Evolutionary conservation across 2,329 filamentous ascomycete species (phyloP), one percentile per base, ranked within the genome.

Genomic region (Aspergillus unguis): DNA sequence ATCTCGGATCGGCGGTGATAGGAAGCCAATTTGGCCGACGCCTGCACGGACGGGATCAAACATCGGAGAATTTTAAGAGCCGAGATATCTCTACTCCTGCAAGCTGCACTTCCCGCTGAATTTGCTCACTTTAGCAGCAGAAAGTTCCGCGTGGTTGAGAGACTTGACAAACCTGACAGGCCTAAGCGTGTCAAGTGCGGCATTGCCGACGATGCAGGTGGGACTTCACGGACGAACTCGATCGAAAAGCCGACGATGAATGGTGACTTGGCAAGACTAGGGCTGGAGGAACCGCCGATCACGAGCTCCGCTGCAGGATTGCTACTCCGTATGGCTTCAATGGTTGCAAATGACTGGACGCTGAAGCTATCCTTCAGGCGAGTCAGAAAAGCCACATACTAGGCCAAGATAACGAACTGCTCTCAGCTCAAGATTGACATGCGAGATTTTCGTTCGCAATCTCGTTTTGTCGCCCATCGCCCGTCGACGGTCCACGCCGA

Each of bases 221-320:
- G 44, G 28, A 44, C 40, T 23, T 7, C 6, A 35, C 29, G 42
- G 38, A 32, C 28, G 38, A 47, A 48, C 40, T n/a, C 44, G 44
- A 52, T 47, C 44, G 40, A 40, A 31, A 27, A 35, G 37, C 37
- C 32, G 38, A 36, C 32, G 40, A 49, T 49, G 47, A 44, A 44
- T 44, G 47, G 32, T 44, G 35, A 47, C 38, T 28, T 6, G 3
- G 6, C 8, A 11, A 11, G 25, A 29, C 36, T 10, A 10, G 23
- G 28, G 35, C 37, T 33, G 31, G 31, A 35, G 32, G 32, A 29
- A 31, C 25, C 29, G 47, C 47, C 47, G 47, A 49, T 49, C 37
- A 42, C 29, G 40, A 49, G 29, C 40, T 27, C 25, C 5, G 47
- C 31, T 25, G 25, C 28, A 17, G 17, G 17, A 17, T 17, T 17